phyloP scores from a whole-genome alignment of 2,329 filamentous ascomycete species.

The Diaporthe ampelina region DNA sequence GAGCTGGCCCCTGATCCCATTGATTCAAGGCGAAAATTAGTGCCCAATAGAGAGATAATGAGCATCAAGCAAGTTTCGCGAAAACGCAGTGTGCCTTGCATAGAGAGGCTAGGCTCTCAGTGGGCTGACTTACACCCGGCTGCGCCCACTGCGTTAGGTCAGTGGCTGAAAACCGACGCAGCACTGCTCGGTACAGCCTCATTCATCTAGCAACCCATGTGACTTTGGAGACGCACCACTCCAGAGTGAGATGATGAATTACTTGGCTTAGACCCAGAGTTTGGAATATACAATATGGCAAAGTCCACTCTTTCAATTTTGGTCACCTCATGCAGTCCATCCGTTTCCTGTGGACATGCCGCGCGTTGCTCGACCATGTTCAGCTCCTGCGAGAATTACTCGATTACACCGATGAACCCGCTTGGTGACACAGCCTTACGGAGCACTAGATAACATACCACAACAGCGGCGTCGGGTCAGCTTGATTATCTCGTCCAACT shows the following conservation, averaged over 20 bases:
- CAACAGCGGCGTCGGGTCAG: conserved; percentile 14
- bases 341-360: neutral
- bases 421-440: neutral
- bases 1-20: neutral
- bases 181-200: neutral
- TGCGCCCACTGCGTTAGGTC: conserved; percentile 2
- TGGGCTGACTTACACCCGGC: neutral
- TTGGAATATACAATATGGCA: neutral
- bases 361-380: neutral
- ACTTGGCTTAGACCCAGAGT: neutral
- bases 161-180: conserved; percentile 1
- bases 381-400: neutral
- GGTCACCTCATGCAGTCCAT: no score
- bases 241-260: neutral
- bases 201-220: neutral
- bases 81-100: conserved; percentile 12
- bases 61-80: neutral
- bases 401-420: neutral
- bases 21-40: neutral
- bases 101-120: neutral
- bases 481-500: neutral
- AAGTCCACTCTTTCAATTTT: neutral
- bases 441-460: neutral
- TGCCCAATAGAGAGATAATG: neutral
- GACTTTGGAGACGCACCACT: neutral